phyloP scores from a whole-genome alignment of 208 protist species.

The Plasmodiophora brassicae region DNA sequence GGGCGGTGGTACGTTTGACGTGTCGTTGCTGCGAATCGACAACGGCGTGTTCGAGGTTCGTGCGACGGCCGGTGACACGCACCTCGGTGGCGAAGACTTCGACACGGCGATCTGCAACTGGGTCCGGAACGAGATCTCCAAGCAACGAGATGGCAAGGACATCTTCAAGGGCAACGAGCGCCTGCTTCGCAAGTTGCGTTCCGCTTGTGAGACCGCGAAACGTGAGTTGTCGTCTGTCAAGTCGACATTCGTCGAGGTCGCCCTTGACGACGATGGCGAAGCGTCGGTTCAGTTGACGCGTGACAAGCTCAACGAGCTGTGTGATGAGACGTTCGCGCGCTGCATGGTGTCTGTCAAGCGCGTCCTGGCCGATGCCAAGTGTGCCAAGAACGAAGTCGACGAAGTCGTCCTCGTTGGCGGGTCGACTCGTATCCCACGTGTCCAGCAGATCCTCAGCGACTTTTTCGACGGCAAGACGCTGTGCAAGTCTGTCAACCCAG shows the following conservation, averaged over 20 bases:
- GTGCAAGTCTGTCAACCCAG: slow-evolving; percentile 47
- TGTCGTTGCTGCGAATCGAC: slow-evolving; percentile 88
- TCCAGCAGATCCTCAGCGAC: slow-evolving; percentile 43
- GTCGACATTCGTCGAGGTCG: slow-evolving; percentile 82
- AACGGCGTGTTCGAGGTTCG: slow-evolving; percentile 87
- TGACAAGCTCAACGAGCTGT: neutral
- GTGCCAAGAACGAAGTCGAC: slow-evolving; percentile 43
- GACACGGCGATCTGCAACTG: slow-evolving; percentile 87
- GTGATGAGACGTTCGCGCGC: slow-evolving; percentile 32
- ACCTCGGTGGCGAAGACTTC: slow-evolving; percentile 92
- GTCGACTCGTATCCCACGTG: slow-evolving; percentile 54
- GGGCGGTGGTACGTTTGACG: slow-evolving; percentile 82
- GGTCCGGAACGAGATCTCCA: slow-evolving; percentile 87
- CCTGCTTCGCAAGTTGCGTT: slow-evolving; percentile 64
- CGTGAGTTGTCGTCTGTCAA: slow-evolving; percentile 57
- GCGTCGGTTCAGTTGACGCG: neutral
- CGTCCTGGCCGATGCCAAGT: slow-evolving; percentile 31
- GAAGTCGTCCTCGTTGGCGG: slow-evolving; percentile 64
- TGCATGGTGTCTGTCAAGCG: slow-evolving; percentile 34
- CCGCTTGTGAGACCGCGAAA: slow-evolving; percentile 83
- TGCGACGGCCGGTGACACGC: slow-evolving; percentile 92
- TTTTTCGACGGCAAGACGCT: slow-evolving; percentile 49
- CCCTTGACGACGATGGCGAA: slow-evolving; percentile 81
- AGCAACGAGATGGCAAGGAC: slow-evolving; percentile 71
- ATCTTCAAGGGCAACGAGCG: slow-evolving; percentile 68